Conservation (phyloP, 2,329 filamentous ascomycete genomes). For the Aaosphaeria arxii region DNA sequence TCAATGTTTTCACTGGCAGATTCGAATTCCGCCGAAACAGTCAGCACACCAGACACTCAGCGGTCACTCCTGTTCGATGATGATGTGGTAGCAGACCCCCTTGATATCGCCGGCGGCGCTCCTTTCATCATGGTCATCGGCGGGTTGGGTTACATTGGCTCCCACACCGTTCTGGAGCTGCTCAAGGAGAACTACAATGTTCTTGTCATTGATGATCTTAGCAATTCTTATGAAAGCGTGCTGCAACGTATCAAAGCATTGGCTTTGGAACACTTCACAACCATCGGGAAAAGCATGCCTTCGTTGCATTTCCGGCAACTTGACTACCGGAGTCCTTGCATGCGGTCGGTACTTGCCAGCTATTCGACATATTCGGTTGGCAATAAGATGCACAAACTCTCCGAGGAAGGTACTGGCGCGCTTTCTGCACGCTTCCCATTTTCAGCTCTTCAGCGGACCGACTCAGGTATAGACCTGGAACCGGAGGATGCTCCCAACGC, state of each 20-base stretch:
- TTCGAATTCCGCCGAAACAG: conserved; percentile 18
- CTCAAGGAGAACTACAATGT: conserved; percentile 55
- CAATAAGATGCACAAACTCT: conserved; percentile 10
- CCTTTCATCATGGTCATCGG: conserved; percentile 52
- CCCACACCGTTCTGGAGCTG: conserved; percentile 54
- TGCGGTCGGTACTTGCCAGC: conserved; percentile 43
- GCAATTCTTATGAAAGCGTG: conserved; percentile 45
- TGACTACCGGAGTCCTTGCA: conserved; percentile 45
- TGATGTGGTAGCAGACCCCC: conserved; percentile 42
- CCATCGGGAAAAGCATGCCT: conserved; percentile 42
- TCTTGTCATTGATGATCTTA: conserved; percentile 45
- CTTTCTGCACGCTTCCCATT: conserved; percentile 27
- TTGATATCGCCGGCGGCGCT: conserved; percentile 37
- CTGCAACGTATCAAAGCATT: conserved; percentile 36
- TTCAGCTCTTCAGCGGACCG: conserved; percentile 23
- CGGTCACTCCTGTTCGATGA: conserved; percentile 48
- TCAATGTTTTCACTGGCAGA: conserved; percentile 27
- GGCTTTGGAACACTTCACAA: conserved; percentile 37
- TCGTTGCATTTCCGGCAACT: conserved; percentile 46
- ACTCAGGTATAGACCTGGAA: conserved; percentile 30
- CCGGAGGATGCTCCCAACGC: conserved; percentile 18
- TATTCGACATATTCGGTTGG: conserved; percentile 33
- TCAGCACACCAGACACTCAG: conserved; percentile 46
- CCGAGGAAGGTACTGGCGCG: conserved; percentile 4
- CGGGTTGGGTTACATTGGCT: conserved; percentile 56